Base-by-base conservation (phyloP, 164 flowering plant species). In the Cinnamomum chago region DNA sequence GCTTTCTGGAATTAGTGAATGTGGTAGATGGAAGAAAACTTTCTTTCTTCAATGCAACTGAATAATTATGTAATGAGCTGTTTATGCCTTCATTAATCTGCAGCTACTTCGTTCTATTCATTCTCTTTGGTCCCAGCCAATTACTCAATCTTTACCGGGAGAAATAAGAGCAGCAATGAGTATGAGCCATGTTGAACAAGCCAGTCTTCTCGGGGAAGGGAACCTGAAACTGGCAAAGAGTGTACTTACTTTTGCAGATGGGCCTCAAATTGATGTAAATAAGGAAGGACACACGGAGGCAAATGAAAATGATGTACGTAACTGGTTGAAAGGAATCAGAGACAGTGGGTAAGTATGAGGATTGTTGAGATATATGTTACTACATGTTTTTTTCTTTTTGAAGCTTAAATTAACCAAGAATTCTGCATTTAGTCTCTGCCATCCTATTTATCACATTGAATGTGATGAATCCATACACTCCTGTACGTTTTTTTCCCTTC, bases 271-370 rank as follows among this genome's bases (percentile, higher is more conserved):
- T 70, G 93, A 86, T 62, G 73, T 80, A 76, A 84, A 73, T 67
- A 90, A 78, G 80, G 94, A 88, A 69, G 87, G 89, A 72, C 47
- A 76, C 77, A 50, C 80, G 23, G 96, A 88, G 81, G 76, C 92
- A 25, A 88, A 77, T 84, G 99, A 92, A 88, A 81, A 79, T 76
- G 97, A 92, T 75, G 73, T 94, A 76, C 83, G 98, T 13, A 96
- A 94, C 79, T 96, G 98, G 98, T 79, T 96, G 79, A 94, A 87
- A 83, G 93, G 99, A 70, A 87, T 92, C 82, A 84, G 99, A 84
- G 99, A 96, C 68, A 96, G 99, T 81, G 97, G 97, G 98, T 94
- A 85, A 72, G 97, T 85, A 68, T 62, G 51, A 62, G 58, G 50
- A 3, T 12, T 58, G 28, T 72, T 22, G 12, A 55, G 60, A 55